A percentile compares a stretch with the other conserved stretches of the same genome.
Evolutionary conservation across 1,284 basidiomycete species (phyloP).

Genomic region (Ustilago crameri): DNA sequence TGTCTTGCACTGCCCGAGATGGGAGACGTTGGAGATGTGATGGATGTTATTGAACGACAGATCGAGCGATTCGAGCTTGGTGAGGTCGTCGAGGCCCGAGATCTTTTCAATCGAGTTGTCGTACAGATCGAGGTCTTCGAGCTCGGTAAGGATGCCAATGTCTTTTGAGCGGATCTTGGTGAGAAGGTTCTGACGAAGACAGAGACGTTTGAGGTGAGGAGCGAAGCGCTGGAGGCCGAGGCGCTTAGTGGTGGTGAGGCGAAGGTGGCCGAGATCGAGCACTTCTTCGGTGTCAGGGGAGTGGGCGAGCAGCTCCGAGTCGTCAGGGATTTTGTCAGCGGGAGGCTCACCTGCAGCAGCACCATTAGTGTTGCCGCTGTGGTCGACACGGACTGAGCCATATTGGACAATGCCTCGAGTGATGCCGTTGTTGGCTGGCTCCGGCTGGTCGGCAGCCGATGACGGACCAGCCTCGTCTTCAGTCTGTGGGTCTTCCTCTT

Average conservation of each 20-base stretch:
- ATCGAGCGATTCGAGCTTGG: constrained; percentile 82
- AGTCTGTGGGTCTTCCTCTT: constrained; percentile 38
- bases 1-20: constrained; percentile 74
- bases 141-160: constrained; percentile 72
- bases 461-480: constrained; percentile 48
- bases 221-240: constrained; percentile 77
- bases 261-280: constrained; percentile 86
- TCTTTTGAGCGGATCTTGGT: constrained; percentile 74
- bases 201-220: constrained; percentile 78
- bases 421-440: constrained; percentile 32
- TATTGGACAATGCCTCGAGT: constrained; percentile 39
- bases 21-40: constrained; percentile 72
- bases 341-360: constrained; percentile 1
- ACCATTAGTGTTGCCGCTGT: constrained; percentile 20
- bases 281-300: constrained; percentile 55
- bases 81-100: constrained; percentile 69
- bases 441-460: constrained; percentile 17
- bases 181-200: constrained; percentile 89
- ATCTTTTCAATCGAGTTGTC: constrained; percentile 81
- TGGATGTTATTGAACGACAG: constrained; percentile 91
- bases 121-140: constrained; percentile 93
- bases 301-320: constrained; percentile 50
- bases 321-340: constrained; percentile 42
- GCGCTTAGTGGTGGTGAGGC: constrained; percentile 75
- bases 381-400: constrained; percentile 32